Base-by-base conservation (phyloP, 139 green algal genomes). In the Tetraselmis striata region DNA sequence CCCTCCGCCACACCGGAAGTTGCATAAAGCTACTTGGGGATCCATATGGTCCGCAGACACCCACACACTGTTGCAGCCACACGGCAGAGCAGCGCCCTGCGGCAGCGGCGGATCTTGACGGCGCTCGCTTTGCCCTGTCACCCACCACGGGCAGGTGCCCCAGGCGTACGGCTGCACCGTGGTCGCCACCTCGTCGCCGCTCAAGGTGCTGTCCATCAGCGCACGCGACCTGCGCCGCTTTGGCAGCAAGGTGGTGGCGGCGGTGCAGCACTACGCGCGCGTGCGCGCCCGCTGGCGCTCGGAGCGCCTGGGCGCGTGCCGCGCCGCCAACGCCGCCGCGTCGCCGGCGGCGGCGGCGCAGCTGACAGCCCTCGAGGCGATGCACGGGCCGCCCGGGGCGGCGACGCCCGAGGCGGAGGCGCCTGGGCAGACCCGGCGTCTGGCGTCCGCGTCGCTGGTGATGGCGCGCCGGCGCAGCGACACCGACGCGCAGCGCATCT, bases 141-240 rank as follows among this genome's bases (percentile, higher is more conserved):
- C n/a, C n/a, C n/a, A n/a, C n/a, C n/a, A n/a, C n/a, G n/a, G n/a
- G n/a, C 45, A 67, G 45, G 45, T 67, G 11, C 45, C 76, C 2
- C 76, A 29, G 2, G 26, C 28, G 1, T 78, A 83, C 78, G 58
- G 77, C 2, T 77, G 2, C 32, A 83, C 83, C 5, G 83, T 78
- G 30, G 32, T 86, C 18, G 83, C 83, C n/a, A 74, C 45, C 11
- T 25, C 11, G 32, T 1, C 83, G 83, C 1, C 30, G 77, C 78
- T 83, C 75, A 31, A 32, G 30, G 59, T 86, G 28, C 78, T 86
- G 22, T 32, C 75, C 23, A 80, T 86, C 29, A 80, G 77, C 29
- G 78, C 78, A 25, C 29, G n/a, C 29, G 83, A 86, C 83, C 83
- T 86, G n/a, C 32, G 45, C 1, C 83, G 83, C 78, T 86, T 86